Evolutionary conservation across 1,284 basidiomycete genomes (phyloP).

Genomic region (Cryptococcus sp.): DNA sequence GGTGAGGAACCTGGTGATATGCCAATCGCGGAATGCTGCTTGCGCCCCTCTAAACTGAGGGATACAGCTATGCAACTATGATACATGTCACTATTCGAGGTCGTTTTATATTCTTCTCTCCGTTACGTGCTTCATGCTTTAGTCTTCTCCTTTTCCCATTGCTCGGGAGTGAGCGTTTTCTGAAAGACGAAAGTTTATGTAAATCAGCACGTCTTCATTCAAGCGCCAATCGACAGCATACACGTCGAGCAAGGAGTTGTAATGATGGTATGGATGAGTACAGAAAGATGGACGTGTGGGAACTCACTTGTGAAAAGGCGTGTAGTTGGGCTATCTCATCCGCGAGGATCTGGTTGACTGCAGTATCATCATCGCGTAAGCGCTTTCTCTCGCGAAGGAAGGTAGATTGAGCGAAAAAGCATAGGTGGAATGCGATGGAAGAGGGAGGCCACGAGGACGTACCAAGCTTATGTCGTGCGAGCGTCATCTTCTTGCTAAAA

Average conservation of each 20-base stretch:
- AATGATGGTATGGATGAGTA: background rate
- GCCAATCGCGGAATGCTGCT: no score
- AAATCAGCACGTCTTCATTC: background rate
- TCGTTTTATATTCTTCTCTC: no score
- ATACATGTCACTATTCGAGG: no score
- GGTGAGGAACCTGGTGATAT: no score
- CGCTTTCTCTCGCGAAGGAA: background rate
- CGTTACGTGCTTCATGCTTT: conserved; percentile 6
- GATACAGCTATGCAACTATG: no score
- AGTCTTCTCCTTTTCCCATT: conserved; percentile 46
- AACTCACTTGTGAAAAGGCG: conserved; percentile 52
- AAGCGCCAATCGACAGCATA: background rate
- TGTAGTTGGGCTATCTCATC: conserved; percentile 50
- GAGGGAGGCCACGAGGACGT: conserved; percentile 12
- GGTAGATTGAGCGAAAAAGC: background rate
- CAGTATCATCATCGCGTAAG: background rate
- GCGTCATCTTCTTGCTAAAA: conserved; percentile 51
- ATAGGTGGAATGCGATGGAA: background rate
- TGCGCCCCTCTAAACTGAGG: no score
- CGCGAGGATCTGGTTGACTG: conserved; percentile 50
- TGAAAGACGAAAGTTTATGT: conserved; percentile 12
- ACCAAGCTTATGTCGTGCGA: conserved; percentile 52
- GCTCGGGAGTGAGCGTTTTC: conserved; percentile 52
- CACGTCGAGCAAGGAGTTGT: background rate
- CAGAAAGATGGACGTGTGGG: no score